Base-by-base conservation (phyloP, 1,139 yeast genomes). In the Saccharomyces hybrid region DNA sequence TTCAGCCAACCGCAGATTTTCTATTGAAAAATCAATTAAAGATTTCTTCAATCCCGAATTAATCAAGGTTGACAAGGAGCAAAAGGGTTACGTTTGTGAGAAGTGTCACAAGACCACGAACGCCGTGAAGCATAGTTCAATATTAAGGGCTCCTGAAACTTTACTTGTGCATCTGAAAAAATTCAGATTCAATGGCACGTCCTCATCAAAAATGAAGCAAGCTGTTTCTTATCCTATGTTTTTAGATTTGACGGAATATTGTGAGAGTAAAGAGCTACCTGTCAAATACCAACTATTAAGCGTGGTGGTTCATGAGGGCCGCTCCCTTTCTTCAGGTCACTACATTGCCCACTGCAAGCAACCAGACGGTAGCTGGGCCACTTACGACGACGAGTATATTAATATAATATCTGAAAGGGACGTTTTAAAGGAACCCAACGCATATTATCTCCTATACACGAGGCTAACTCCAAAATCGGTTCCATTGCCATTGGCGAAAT, bases 231-330 rank as follows among this genome's bases (percentile, higher is more conserved):
- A 89, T 70, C 90, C 95, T 27, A 80, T 86, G 67, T 81, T 78
- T 57, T 75, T 93, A 56, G 95, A 91, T 65, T 73, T 93, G 56
- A 74, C 89, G 0, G 80, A 79, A 55, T 91, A 79, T 53, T 65
- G 68, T 52, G 67, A 62, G 1, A 55, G 63, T 11, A 61, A 66
- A 5, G 55, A 69, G 1, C 72, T 75, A 20, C 82, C 85, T 0
- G 80, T 83, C 8, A 76, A 77, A 55, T 93, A 93, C 71, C 85
- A 84, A 67, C 77, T 93, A 58, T 77, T 82, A n/a, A 82, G 93
- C 20, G 96, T 91, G 23, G 87, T 91, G 57, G 91, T 90, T 16
- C 99, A 93, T 68, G 96, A 89, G 66, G 99, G 99, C 46, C 79
- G 98, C 58, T 87, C 96, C 0, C 83, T 91, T 13, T 84, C 91